Base-by-base conservation (phyloP, 257 asterid genomes). In the Scutellaria barbata region DNA sequence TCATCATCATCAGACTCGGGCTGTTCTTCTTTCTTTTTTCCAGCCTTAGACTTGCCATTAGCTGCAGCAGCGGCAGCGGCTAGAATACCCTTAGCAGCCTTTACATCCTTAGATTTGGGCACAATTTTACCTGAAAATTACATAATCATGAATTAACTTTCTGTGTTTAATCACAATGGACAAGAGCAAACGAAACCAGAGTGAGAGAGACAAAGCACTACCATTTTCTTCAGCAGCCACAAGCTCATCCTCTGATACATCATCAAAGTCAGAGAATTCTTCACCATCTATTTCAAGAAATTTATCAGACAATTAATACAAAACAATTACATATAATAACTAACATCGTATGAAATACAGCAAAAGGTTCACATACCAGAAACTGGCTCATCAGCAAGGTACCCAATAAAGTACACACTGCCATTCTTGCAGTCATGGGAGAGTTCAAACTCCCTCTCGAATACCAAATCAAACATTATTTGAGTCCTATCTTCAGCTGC, bases 341-440 rank as follows among this genome's bases (percentile, higher is more conserved):
- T 0, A 51, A 66, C 18, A 40, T 41, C 14, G 8, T 10, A 63
- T 13, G 7, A 5, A 8, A 67, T 4, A 46, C 0, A 6, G 41
- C 71, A 17, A 50, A 10, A 22, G 45, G 11, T 17, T 37, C 12
- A 53, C 20, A 37, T 56, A 79, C 83, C 81, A 45, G 82, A 71
- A 25, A 13, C 8, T 0, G 79, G 82, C 33, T 85, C 84, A 4
- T 81, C 81, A 39, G 89, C 87, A 1, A 30, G 18, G 13, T 86
- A 92, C 5, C 95, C 97, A 9, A 83, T 10, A 47, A 85, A 85
- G 86, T 67, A 83, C 16, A 89, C 82, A 14, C 92, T 92, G 11
- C 92, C 96, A 51, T 71, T 74, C 53, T 89, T 85, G 82, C 81
- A 87, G 62, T 80, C 97, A 76, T 92, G 97, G 7, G 97, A 92